Evolutionary conservation across 2,329 filamentous ascomycete genomes (phyloP), one percentile per base, ranked within the genome.

Genomic region (Elsinoe ampelina): DNA sequence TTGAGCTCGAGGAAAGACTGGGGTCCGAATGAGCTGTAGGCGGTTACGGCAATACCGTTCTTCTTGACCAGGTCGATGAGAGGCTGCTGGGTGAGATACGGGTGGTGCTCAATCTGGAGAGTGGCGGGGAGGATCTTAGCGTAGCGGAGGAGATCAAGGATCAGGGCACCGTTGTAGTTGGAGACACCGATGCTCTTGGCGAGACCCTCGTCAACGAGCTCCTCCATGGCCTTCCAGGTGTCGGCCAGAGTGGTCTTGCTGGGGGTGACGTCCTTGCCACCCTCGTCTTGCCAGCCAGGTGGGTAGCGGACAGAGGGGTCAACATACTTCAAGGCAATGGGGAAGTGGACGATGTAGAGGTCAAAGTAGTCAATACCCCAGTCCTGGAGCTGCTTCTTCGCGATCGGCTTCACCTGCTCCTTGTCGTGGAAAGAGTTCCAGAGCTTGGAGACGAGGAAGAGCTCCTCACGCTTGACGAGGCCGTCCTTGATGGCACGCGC

Each of bases 381-480:
- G 77, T 92, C 87, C 63, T 82, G 80, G 60, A 91, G 83, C 74
- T 91, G 87, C 68, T 84, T 85, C 71, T 82, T 82, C 72, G 77
- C 80, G 68, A 93, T 89, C 58, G 84, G 83, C 73, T 85, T 82
- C 61, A 92, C 87, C 64, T 80, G 80, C 64, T 92, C 84, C 64
- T 78, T 79, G 66, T 92, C 86, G 77, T 95, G 89, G 81, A 90
- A 95, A 63, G 84, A 85, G 77, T 92, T 90, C 89, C 90, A 95
- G 58, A 95, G 85, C 79, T 95, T 95, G 73, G 86, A 89, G 62
- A 91, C 87, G 68, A 95, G 84, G 81, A 95, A 95, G 69, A 95
- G 86, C 20, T 95, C 89, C 72, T 87, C 83, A 59, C 88, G 85
- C 77, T 85, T 89, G 64, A 91, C 87, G 58, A 92, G 72, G 42